These are phyloP conservation scores for Entomophthora muscae DNA, from an alignment of 371 early-diverging fungal species.

Conservation along the genomic window DNA sequence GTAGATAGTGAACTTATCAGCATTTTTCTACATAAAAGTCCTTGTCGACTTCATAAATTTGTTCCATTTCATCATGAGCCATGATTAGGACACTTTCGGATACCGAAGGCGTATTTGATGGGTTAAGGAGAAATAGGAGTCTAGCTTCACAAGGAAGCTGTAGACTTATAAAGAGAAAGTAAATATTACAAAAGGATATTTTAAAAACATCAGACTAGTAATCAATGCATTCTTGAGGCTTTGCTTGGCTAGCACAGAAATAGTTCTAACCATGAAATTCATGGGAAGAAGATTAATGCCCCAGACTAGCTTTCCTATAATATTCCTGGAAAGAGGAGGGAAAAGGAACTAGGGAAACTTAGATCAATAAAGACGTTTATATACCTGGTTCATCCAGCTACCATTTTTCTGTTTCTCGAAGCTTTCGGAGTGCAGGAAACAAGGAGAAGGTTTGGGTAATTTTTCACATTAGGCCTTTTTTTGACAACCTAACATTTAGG, in stretches of 20 bases:
- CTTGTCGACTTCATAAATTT: neutral
- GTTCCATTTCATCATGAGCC: slow-evolving; percentile 2
- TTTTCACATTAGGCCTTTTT: neutral
- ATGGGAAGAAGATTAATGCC: neutral
- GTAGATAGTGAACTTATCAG: slow-evolving; percentile 4
- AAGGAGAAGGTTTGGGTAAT: slow-evolving; percentile 1
- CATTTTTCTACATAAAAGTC: slow-evolving; percentile 4
- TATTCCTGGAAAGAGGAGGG: neutral
- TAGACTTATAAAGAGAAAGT: neutral
- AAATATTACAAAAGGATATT: slow-evolving; percentile 7
- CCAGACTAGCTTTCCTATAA: neutral
- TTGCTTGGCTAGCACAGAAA: neutral
- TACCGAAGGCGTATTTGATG: neutral
- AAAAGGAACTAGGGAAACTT: slow-evolving; percentile 1
- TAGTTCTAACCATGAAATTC: neutral
- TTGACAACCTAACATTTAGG: slow-evolving; percentile 2
- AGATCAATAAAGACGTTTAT: neutral
- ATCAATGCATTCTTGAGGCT: neutral
- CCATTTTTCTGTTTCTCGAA: slow-evolving; percentile 1
- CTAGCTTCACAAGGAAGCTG: neutral
- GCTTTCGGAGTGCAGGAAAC: neutral
- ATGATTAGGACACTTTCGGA: neutral
- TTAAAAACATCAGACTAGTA: neutral
- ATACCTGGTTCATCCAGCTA: neutral
- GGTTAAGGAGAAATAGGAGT: neutral